Evolutionary conservation across 495 filamentous ascomycete genomes (phyloP).

Genomic region (Lophiotrema nucula): DNA sequence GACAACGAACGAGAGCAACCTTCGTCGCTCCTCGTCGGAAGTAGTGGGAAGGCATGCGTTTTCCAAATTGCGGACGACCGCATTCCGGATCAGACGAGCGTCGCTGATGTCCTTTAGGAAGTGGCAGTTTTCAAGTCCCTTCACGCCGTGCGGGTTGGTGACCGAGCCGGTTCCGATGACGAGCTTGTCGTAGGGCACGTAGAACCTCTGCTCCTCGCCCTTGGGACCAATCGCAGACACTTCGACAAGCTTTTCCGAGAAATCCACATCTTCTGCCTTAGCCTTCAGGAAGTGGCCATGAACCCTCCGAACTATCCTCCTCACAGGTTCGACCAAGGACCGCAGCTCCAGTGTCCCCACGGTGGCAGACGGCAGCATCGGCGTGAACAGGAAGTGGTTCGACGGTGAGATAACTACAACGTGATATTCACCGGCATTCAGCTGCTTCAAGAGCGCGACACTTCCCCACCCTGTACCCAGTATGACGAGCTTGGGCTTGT

Average conservation of each 20-base stretch:
- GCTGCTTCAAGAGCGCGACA: conserved; percentile 83
- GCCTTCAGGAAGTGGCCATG: conserved; percentile 89
- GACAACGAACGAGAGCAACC: conserved; percentile 89
- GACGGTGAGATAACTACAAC: conserved; percentile 89
- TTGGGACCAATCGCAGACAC: conserved; percentile 67
- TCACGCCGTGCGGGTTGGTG: conserved; percentile 93
- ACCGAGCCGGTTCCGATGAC: conserved; percentile 89
- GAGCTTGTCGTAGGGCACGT: conserved; percentile 98
- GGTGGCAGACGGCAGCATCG: conserved; percentile 94
- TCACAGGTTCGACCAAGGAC: conserved; percentile 88
- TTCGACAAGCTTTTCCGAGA: conserved; percentile 87
- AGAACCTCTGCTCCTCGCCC: conserved; percentile 75
- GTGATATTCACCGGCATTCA: conserved; percentile 88
- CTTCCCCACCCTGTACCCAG: conserved; percentile 95
- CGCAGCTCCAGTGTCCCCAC: conserved; percentile 91
- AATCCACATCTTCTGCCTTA: conserved; percentile 80
- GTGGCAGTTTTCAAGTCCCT: conserved; percentile 89
- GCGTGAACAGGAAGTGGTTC: conserved; percentile 97
- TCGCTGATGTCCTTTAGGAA: conserved; percentile 94
- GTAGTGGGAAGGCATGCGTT: conserved; percentile 91
- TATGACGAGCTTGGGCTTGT: conserved; percentile 89
- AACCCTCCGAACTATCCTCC: conserved; percentile 73
- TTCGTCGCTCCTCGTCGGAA: conserved; percentile 78
- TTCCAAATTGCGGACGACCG: conserved; percentile 89
- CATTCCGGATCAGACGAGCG: conserved; percentile 82